Conservation (phyloP, 345 rosid genomes). For the Linum usitatissimum region DNA sequence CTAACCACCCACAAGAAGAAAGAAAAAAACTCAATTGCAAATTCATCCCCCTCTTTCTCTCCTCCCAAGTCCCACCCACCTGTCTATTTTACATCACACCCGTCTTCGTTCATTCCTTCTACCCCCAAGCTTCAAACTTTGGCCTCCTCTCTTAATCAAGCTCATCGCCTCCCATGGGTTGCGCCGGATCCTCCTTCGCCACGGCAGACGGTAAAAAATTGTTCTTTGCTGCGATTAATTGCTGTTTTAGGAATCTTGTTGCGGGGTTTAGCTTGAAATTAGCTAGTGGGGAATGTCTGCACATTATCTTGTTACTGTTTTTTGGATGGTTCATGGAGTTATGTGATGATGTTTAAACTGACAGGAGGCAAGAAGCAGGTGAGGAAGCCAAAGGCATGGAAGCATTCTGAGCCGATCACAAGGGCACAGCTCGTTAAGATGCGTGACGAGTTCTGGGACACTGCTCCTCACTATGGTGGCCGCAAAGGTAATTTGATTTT, state of each 20-base stretch:
- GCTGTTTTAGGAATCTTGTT: not conserved
- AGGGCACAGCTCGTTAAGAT: conserved; percentile 54
- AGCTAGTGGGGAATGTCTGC: too few relatives aligned
- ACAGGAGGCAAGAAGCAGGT: conserved; percentile 54
- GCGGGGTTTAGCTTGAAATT: too few relatives aligned
- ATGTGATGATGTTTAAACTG: not conserved
- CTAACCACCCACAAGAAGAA: too few relatives aligned
- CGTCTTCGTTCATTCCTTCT: too few relatives aligned
- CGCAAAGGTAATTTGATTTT: conserved; percentile 40
- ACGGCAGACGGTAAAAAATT: conserved; percentile 39
- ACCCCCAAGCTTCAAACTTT: too few relatives aligned
- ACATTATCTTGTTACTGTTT: not conserved
- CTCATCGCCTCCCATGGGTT: conserved; percentile 37
- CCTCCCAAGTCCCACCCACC: too few relatives aligned
- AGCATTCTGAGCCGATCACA: conserved; percentile 67
- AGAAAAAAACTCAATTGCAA: too few relatives aligned
- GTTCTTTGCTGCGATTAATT: not conserved
- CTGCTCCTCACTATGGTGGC: conserved; percentile 95
- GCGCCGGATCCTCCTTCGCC: conserved; percentile 63
- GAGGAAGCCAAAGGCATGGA: conserved; percentile 86
- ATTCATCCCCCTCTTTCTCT: too few relatives aligned
- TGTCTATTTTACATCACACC: too few relatives aligned
- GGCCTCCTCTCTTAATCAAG: too few relatives aligned
- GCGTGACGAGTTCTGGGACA: conserved; percentile 95
- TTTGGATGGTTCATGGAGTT: not conserved